A percentile compares a stretch with the other conserved stretches of the same genome.
phyloP scores from a whole-genome alignment of 768 basidiomycete genomes.

The Amanita subjunquillea region DNA sequence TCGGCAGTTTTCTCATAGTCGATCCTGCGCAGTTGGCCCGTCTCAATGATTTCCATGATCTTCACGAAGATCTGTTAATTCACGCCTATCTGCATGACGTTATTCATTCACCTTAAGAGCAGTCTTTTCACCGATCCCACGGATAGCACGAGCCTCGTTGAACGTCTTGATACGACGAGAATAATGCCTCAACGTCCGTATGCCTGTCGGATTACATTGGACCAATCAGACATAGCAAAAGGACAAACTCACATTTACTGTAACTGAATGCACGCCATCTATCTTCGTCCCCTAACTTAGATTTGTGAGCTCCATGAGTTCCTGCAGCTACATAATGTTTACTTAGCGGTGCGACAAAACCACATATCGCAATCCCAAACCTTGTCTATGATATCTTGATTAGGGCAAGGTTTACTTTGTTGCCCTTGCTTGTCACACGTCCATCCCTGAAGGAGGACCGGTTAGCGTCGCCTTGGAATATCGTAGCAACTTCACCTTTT shows the following conservation, averaged over 20 bases:
- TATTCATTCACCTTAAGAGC: conserved; percentile 46
- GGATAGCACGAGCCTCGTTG: conserved; percentile 48
- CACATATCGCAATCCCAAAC: conserved; percentile 20
- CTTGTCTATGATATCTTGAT: conserved; percentile 71
- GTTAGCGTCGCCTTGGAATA: not conserved
- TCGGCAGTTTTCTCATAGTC: conserved; percentile 58
- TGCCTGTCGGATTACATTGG: conserved; percentile 26
- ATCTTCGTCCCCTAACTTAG: conserved; percentile 50
- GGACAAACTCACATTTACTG: conserved; percentile 41
- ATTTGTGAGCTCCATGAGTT: conserved; percentile 58
- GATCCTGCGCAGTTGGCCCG: conserved; percentile 63
- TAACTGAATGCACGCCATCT: conserved; percentile 60
- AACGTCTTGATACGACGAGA: conserved; percentile 47
- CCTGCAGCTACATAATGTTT: conserved; percentile 39
- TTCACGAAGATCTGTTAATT: conserved; percentile 16
- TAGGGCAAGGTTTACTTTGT: conserved; percentile 30
- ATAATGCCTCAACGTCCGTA: conserved; percentile 44
- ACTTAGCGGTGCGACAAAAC: not conserved
- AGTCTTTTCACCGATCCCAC: conserved; percentile 65
- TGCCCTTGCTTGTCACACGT: conserved; percentile 46
- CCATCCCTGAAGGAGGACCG: conserved; percentile 37
- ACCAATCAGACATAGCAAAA: not conserved
- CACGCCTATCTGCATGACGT: not conserved
- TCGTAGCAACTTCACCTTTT: conserved; percentile 7
- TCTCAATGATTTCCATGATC: conserved; percentile 77